Conservation (phyloP, 441 rosid genomes). For the Monsonia emarginata region DNA sequence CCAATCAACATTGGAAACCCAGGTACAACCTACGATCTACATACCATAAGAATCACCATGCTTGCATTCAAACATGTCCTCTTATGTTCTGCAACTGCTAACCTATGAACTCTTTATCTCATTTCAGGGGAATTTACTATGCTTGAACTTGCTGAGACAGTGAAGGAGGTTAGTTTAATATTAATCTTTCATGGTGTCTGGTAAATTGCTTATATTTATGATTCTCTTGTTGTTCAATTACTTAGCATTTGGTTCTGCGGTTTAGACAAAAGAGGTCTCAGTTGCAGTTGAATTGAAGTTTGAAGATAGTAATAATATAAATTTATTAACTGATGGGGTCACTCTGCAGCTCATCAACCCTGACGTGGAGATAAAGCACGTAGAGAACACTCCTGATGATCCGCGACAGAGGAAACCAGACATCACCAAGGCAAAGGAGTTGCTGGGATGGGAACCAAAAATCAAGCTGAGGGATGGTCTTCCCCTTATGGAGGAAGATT, state of each 20-base stretch:
- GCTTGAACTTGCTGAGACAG: constrained; percentile 84
- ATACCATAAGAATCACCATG: neutral
- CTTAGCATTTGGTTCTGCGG: too few species aligned
- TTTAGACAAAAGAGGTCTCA: too few species aligned
- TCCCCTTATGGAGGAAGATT: constrained; percentile 90
- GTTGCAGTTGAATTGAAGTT: too few species aligned
- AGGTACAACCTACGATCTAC: constrained; percentile 29
- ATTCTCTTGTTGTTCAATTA: neutral
- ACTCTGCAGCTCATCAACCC: constrained; percentile 63
- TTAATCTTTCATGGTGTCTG: neutral
- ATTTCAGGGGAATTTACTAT: constrained; percentile 81
- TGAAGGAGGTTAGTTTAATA: constrained; percentile 59
- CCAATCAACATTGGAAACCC: constrained; percentile 95
- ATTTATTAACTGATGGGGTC: neutral
- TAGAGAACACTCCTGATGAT: constrained; percentile 92
- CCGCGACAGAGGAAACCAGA: constrained; percentile 88
- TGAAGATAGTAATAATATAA: too few species aligned
- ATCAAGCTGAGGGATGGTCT: constrained; percentile 77
- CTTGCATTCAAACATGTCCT: neutral
- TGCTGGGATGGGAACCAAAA: constrained; percentile 89
- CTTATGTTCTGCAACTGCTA: neutral
- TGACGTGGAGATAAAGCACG: constrained; percentile 55
- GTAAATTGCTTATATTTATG: neutral
- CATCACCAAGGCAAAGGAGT: constrained; percentile 67
- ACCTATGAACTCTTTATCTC: neutral